phyloP scores from a whole-genome alignment of 805 yeast species.

The Henningerozyma blattae region DNA sequence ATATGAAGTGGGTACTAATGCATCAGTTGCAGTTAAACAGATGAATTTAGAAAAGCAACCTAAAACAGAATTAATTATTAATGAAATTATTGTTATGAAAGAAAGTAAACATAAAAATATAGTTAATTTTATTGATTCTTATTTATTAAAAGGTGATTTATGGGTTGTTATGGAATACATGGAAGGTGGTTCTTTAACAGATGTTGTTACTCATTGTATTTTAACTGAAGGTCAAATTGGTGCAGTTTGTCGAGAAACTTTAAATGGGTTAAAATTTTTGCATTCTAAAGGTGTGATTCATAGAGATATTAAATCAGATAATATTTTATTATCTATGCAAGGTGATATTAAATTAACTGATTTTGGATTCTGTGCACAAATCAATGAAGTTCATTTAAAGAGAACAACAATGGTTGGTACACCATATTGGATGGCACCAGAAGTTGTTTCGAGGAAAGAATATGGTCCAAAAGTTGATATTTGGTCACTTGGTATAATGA shows the following conservation, averaged over 20 bases:
- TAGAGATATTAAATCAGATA: conserved; percentile 91
- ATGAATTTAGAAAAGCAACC: conserved; percentile 94
- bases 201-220: conserved; percentile 78
- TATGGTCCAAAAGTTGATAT: conserved; percentile 95
- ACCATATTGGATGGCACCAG: conserved; percentile 99
- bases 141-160: conserved; percentile 59
- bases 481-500: conserved; percentile 97
- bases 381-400: conserved; percentile 67
- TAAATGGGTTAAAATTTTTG: conserved; percentile 73
- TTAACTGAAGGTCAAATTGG: conserved; percentile 94
- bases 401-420: conserved; percentile 99
- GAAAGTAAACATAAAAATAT: conserved; percentile 83
- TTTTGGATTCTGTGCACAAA: conserved; percentile 93
- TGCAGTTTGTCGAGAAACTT: conserved; percentile 85
- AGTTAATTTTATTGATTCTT: conserved; percentile 87
- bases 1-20: conserved; percentile 40
- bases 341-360: conserved; percentile 94
- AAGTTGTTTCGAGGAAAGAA: conserved; percentile 87
- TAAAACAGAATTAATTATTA: conserved; percentile 85
- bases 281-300: conserved; percentile 90
- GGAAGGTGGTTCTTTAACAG: conserved; percentile 97
- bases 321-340: conserved; percentile 65
- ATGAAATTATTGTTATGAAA: conserved; percentile 93
- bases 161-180: conserved; percentile 99
- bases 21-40: conserved; percentile 86